A percentile compares a stretch with the other conserved stretches of the same genome.
These are phyloP conservation scores for Dipodascus albidus DNA, from an alignment of 805 yeast species.

Conservation along the genomic window DNA sequence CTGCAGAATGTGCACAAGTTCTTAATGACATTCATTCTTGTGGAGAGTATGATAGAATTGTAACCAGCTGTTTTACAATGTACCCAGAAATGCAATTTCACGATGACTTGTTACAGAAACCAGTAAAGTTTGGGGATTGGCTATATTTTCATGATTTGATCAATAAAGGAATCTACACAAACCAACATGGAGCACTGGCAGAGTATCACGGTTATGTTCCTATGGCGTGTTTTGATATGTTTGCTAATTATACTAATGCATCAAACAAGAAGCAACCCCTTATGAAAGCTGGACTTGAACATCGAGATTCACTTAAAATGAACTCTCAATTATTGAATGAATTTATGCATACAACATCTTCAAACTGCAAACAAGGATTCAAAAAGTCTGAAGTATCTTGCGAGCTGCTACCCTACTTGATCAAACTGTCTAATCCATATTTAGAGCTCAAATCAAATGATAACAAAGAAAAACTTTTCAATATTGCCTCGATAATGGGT, in stretches of 20 bases:
- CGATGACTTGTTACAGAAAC: slow-evolving; percentile 51
- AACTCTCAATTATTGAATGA: slow-evolving; percentile 24
- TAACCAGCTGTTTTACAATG: slow-evolving; percentile 52
- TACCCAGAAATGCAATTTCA: slow-evolving; percentile 52
- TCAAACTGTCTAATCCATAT: slow-evolving; percentile 19
- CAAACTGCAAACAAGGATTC: slow-evolving; percentile 10
- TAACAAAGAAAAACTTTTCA: not conserved
- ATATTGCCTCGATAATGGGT: not conserved
- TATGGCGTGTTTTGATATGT: slow-evolving; percentile 50
- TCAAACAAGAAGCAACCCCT: slow-evolving; percentile 9
- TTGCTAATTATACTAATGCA: slow-evolving; percentile 45
- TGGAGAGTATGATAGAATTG: slow-evolving; percentile 48
- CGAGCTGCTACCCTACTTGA: slow-evolving; percentile 24
- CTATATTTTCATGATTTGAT: slow-evolving; percentile 56
- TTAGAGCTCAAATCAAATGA: slow-evolving; percentile 5
- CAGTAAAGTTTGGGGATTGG: slow-evolving; percentile 65
- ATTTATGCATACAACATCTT: slow-evolving; percentile 13
- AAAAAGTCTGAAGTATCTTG: slow-evolving; percentile 8
- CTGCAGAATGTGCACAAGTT: slow-evolving; percentile 38
- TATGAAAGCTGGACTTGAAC: slow-evolving; percentile 9
- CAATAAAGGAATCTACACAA: slow-evolving; percentile 28
- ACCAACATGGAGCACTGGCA: slow-evolving; percentile 36
- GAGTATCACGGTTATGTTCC: slow-evolving; percentile 48
- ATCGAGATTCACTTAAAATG: slow-evolving; percentile 9
- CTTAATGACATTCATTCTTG: slow-evolving; percentile 35